Conservation (phyloP, 805 yeast genomes). For the Candida ipomoeae region DNA sequence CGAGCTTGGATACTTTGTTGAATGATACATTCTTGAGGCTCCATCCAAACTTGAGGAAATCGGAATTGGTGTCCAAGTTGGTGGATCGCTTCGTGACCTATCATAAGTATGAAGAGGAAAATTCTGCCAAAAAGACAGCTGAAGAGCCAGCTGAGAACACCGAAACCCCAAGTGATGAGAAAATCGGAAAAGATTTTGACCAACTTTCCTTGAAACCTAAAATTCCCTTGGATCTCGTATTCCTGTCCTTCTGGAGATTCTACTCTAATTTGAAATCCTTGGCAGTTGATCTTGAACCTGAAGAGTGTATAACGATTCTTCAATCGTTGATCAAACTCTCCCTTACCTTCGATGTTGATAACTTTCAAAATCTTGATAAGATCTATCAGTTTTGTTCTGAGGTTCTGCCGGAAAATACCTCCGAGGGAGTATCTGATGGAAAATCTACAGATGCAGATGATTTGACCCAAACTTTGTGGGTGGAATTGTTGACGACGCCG, state of each 20-base stretch:
- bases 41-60: constrained; percentile 65
- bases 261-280: constrained; percentile 50
- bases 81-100: constrained; percentile 66
- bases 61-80: constrained; percentile 62
- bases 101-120: constrained; percentile 25
- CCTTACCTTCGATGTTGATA: constrained; percentile 61
- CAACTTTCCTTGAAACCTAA: constrained; percentile 1
- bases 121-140: neutral
- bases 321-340: constrained; percentile 64
- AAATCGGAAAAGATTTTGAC: neutral
- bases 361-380: constrained; percentile 55
- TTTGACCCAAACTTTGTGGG: constrained; percentile 34
- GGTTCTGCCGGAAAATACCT: constrained; percentile 20
- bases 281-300: constrained; percentile 63
- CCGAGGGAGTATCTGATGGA: constrained; percentile 10
- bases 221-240: constrained; percentile 34
- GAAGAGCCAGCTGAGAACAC: neutral
- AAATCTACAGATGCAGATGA: constrained; percentile 13
- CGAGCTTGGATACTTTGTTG: constrained; percentile 64
- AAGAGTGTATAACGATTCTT: constrained; percentile 60
- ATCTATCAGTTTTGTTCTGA: constrained; percentile 55
- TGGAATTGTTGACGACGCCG: constrained; percentile 47
- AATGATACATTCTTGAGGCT: constrained; percentile 57
- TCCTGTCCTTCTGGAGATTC: constrained; percentile 64
- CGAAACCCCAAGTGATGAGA: neutral